Conservation (phyloP, 495 filamentous ascomycete genomes). For the Penicillium nucicola region DNA sequence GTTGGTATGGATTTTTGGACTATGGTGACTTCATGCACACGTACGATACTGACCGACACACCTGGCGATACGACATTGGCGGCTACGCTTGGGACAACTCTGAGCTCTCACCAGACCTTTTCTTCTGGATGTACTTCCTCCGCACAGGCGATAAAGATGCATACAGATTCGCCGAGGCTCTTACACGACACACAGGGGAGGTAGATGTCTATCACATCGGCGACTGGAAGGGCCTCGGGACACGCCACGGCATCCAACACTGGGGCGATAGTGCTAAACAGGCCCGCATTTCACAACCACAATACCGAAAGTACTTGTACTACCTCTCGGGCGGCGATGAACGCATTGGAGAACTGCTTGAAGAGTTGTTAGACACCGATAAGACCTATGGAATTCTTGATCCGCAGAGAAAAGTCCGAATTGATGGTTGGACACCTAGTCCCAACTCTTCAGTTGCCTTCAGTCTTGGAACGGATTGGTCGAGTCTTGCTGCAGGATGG, state of each 20-base stretch:
- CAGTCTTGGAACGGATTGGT: slow-evolving; percentile 47
- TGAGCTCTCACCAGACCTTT: slow-evolving; percentile 50
- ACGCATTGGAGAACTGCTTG: slow-evolving; percentile 43
- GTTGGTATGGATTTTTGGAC: slow-evolving; percentile 54
- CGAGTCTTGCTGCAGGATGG: slow-evolving; percentile 43
- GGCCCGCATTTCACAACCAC: slow-evolving; percentile 43
- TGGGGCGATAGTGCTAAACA: slow-evolving; percentile 50
- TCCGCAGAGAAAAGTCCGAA: slow-evolving; percentile 44
- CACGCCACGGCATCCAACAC: slow-evolving; percentile 51
- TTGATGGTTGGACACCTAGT: slow-evolving; percentile 37
- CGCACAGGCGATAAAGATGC: slow-evolving; percentile 43
- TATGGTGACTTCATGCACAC: slow-evolving; percentile 51
- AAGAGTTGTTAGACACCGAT: slow-evolving; percentile 37
- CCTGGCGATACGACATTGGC: slow-evolving; percentile 51
- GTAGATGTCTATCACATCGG: slow-evolving; percentile 51
- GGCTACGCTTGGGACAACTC: slow-evolving; percentile 56
- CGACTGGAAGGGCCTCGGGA: slow-evolving; percentile 45
- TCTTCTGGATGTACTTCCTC: slow-evolving; percentile 51
- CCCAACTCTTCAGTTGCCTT: slow-evolving; percentile 36
- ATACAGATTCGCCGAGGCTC: slow-evolving; percentile 46
- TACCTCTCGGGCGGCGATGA: slow-evolving; percentile 43
- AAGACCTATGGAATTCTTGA: slow-evolving; percentile 42
- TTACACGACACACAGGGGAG: slow-evolving; percentile 47
- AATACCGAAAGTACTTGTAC: slow-evolving; percentile 44
- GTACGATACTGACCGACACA: slow-evolving; percentile 47